Evolutionary conservation across 1,284 basidiomycete species (phyloP), one percentile per base, ranked within the genome.

Genomic region (Singerocomus inundabilis): DNA sequence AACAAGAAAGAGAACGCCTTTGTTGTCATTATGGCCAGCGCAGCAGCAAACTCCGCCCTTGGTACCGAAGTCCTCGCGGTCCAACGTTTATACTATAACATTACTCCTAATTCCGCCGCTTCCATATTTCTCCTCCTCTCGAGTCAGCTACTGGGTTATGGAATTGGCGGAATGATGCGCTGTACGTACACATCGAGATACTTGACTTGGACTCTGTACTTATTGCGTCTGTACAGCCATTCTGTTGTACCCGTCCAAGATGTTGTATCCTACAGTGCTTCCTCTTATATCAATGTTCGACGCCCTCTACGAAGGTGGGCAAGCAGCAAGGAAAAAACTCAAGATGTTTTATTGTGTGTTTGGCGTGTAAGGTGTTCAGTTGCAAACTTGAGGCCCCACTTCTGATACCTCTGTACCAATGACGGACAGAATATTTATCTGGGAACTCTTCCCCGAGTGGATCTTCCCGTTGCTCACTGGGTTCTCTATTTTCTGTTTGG

Each of bases 41-140:
- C 85, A 6, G 82, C 84, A 1, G 76, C 81, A 2, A 77, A 77
- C 6, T 79, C 81, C 0, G 84, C 85, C 0, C 74, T 84, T 36
- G 85, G 77, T 1, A 84, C 84, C 41, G 79, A 83, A 49, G 73
- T 89, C 33, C 75, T 87, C 39, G 82, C 84, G 0, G 83, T 84
- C 1, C 76, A 88, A 39, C 74, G 80, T 37, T 56, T 73, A 24
- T 76, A 67, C 40, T 85, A 87, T 55, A 72, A 80, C 55, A 75
- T 83, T 48, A 76, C 68, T 4, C 74, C 82, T 1, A 78, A 81
- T 50, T 66, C 74, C 12, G 77, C 67, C 5, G 66, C 76, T 6
- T 80, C 81, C 18, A 78, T 84, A 40, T 78, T 84, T 62, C 67
- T 82, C 60, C 69, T 82, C 52, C 80, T 78, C 57, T 75, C 76